These are phyloP conservation scores for Fusarium sterilihyphosum DNA, from an alignment of 2,329 filamentous ascomycete species.

Conservation along the genomic window DNA sequence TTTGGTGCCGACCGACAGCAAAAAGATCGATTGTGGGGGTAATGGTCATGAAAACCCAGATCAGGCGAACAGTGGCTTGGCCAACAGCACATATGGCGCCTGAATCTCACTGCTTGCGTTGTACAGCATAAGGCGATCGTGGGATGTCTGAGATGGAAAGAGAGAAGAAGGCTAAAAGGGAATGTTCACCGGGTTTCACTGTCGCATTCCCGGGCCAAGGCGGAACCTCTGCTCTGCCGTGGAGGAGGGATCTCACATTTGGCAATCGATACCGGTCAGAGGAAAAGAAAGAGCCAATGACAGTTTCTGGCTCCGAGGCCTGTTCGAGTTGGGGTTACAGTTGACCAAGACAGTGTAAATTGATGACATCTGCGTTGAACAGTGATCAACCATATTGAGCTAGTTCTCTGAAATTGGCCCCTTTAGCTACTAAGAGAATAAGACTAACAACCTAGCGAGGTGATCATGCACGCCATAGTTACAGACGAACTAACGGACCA, in stretches of 20 bases:
- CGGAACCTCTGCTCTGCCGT: not conserved
- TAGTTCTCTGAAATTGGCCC: not conserved
- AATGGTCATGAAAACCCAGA: constrained; percentile 1
- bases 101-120: not conserved
- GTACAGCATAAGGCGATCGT: not conserved
- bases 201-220: not conserved
- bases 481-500: constrained; percentile 5
- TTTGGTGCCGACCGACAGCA: constrained; percentile 1
- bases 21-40: constrained; percentile 15
- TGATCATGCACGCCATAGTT: constrained; percentile 32
- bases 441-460: not conserved
- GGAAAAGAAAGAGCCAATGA: not conserved
- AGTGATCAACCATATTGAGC: constrained; percentile 24
- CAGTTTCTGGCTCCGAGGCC: not conserved
- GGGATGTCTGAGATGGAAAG: not conserved
- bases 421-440: not conserved
- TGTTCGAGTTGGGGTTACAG: constrained; percentile 10
- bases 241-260: not conserved
- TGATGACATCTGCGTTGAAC: not conserved
- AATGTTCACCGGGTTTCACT: not conserved
- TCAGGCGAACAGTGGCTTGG: constrained; percentile 12
- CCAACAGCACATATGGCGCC: not conserved
- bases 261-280: not conserved
- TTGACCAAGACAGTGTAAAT: constrained; percentile 16
- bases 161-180: constrained; percentile 20